Evolutionary conservation across 495 filamentous ascomycete species (phyloP).

Genomic region (Aspergillus carlsbadensis): DNA sequence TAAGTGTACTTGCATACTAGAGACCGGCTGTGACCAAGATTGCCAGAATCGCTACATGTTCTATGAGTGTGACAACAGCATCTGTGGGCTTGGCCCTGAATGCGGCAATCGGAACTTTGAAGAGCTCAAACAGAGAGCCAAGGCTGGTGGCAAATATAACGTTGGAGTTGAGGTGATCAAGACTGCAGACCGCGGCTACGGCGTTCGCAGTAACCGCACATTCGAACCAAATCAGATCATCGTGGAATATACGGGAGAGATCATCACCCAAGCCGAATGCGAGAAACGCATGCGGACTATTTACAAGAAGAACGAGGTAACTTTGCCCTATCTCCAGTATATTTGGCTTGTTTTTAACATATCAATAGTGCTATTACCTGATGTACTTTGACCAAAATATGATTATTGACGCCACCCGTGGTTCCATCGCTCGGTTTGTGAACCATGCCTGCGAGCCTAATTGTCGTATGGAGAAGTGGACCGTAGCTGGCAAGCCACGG

Average conservation of each 20-base stretch:
- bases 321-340: slow-evolving; percentile 19
- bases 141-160: slow-evolving; percentile 77
- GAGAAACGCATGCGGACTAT: slow-evolving; percentile 87
- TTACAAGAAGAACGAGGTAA: slow-evolving; percentile 89
- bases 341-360: slow-evolving; percentile 9
- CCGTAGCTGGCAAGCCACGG: slow-evolving; percentile 88
- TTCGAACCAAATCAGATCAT: slow-evolving; percentile 93
- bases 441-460: slow-evolving; percentile 99
- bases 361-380: slow-evolving; percentile 81
- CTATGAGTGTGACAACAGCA: slow-evolving; percentile 90
- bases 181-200: slow-evolving; percentile 84
- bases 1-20: slow-evolving; percentile 74
- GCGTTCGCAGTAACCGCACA: slow-evolving; percentile 82
- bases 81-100: slow-evolving; percentile 71
- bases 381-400: slow-evolving; percentile 99
- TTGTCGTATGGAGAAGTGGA: slow-evolving; percentile 96
- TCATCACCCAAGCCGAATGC: slow-evolving; percentile 90
- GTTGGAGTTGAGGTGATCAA: slow-evolving; percentile 94
- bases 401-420: slow-evolving; percentile 96
- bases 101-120: slow-evolving; percentile 90
- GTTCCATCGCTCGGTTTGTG: slow-evolving; percentile 94
- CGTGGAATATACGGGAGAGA: slow-evolving; percentile 96
- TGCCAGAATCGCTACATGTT: slow-evolving; percentile 96
- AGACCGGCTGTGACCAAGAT: slow-evolving; percentile 79
- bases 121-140: slow-evolving; percentile 70